Evolutionary conservation across 179 eudicot species (phyloP).

Genomic region (Silene coronaria): DNA sequence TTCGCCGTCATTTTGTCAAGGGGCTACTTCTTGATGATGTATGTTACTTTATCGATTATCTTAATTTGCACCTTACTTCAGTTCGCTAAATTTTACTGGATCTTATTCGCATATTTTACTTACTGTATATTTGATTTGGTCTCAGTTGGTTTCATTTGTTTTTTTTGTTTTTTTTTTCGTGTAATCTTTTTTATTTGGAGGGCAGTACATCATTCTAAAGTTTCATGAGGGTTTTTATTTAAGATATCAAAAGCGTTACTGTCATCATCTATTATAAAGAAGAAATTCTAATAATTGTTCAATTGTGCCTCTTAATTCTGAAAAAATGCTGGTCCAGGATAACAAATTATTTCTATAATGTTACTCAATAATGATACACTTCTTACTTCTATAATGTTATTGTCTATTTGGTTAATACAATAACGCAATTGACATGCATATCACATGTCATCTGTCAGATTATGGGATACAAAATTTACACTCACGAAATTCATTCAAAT

Average conservation of each 20-base stretch:
- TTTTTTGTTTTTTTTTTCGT: not conserved
- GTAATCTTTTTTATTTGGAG: not conserved
- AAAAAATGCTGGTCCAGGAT: conserved; percentile 6
- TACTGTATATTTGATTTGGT: not conserved
- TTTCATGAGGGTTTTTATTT: not conserved
- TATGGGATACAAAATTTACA: conserved; percentile 92
- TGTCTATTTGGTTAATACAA: not conserved
- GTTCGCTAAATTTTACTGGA: not conserved
- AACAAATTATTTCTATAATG: conserved; percentile 2
- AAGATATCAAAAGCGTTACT: not conserved
- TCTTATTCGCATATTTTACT: not conserved
- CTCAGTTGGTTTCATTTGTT: not conserved
- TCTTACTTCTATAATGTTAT: not conserved
- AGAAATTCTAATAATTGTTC: not conserved
- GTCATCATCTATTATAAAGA: not conserved
- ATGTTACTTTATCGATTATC: conserved; percentile 22
- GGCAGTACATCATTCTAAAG: too few species aligned
- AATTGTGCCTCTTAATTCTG: not conserved
- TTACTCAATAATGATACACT: not conserved
- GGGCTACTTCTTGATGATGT: conserved; percentile 90
- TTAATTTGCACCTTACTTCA: not conserved
- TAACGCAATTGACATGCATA: not conserved
- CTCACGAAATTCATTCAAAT: conserved; percentile 82
- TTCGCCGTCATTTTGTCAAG: conserved; percentile 92
- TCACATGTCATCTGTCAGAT: conserved; percentile 46